Evolutionary conservation across 345 rosid species (phyloP), one percentile per base, ranked within the genome.

Genomic region (Brassica carinata): DNA sequence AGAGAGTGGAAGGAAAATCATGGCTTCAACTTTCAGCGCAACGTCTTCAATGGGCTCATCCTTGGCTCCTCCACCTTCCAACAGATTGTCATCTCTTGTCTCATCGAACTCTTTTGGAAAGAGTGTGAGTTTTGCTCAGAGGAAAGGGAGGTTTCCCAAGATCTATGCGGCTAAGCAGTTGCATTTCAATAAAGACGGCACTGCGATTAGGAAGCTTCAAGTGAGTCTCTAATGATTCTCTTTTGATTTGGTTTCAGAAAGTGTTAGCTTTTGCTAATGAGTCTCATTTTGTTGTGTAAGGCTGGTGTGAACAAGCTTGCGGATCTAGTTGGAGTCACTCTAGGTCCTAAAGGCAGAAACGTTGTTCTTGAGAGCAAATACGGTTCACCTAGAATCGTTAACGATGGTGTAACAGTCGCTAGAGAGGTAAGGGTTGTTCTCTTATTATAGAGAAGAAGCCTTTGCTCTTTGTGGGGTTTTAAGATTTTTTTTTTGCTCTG

Each of bases 321-420:
- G 26, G 98, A 94, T 87, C 77, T 94, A 34, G 97, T 94, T 67
- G 97, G 97, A 58, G 98, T 94, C 67, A 94, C 97, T 13, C 86
- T 94, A 68, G 98, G 98, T 76, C 98, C 98, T 17, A 92, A 92
- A 76, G 98, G 98, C 68, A 86, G 98, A 67, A 94, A 94, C 83
- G 98, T 94, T 82, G 98, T 94, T 65, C 87, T 94, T 0, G 98
- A 94, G 85, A 94, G 97, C 91, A 94, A 92, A 82, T 94, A 94
- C 59, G 98, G 98, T 8, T 93, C 97, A 57, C 97, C 98, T 0
- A 92, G 88, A 86, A 92, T 94, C 70, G 97, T 94, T 11, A 92
- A 92, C 72, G 98, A 94, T 48, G 98, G 98, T 67, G 98, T 94
- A 8, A 94, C 98, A 10, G 98, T 92, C 14, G 98, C 97, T 13